Evolutionary conservation across 2,329 filamentous ascomycete genomes (phyloP), one percentile per base, ranked within the genome.

Genomic region (Trichophyton mentagrophytes): DNA sequence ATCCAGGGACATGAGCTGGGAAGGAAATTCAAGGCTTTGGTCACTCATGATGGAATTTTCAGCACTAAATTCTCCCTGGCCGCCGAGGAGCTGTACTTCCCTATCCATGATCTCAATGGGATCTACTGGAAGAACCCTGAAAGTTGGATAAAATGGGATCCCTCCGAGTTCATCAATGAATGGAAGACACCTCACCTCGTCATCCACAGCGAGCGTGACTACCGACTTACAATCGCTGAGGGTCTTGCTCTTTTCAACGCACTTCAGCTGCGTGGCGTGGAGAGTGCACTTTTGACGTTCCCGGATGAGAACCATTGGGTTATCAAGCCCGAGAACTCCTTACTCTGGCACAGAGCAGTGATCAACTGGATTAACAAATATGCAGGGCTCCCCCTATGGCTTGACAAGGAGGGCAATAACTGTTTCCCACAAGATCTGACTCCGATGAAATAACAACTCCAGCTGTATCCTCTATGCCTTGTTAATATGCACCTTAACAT

Each of bases 201-300:
- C 63, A 90, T 97, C 60, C 92, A 97, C 73, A 92, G 85, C 69
- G 89, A 93, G 68, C 80, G 93, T 36, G 92, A 97, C 72, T 97
- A 96, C 71, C 83, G 92, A 17, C 77, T 96, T 27, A 87, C 90
- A 0, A 85, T 97, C 60, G 84, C 86, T 0, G 92, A 96, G 72
- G 91, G 90, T 0, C 73, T 96, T 59, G 82, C 88, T 1, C 87
- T 89, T 59, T 96, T 95, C 76, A 95, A 95, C 65, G 85, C 90
- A 6, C 77, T 96, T 33, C 90, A 96, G 74, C 82, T 84, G 25
- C 81, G 82, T 59, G 84, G 84, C 0, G 80, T 95, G 1, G 85
- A 88, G 20, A 93, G 88, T 71, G 85, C 86, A 65, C 83, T 95
- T 65, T 69, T 95, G 65, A 86, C 85, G 20, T 96, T 95, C 70